Percentiles rank a stretch among this genome's conserved stretches.
phyloP scores from a whole-genome alignment of 108 stramenopile species.

The Bacterosira constricta region DNA sequence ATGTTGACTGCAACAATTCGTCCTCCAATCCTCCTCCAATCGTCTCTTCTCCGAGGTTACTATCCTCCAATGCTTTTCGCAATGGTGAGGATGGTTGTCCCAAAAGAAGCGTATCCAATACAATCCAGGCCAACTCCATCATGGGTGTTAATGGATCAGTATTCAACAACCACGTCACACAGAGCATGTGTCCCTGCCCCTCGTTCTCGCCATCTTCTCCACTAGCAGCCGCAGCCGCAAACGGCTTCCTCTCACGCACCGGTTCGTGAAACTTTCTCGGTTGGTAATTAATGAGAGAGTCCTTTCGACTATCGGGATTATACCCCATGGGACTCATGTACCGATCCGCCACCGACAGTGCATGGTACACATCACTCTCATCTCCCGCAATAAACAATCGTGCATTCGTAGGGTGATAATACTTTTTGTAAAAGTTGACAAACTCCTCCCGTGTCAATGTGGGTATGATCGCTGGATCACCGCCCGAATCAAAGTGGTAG shows the following conservation, averaged over 20 bases:
- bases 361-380: conserved; percentile 72
- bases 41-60: conserved; percentile 51
- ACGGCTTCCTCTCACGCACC: conserved; percentile 32
- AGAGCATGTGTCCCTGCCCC: conserved; percentile 63
- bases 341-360: conserved; percentile 50
- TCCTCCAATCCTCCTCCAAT: conserved; percentile 73
- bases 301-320: conserved; percentile 39
- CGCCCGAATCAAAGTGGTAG: conserved; percentile 84
- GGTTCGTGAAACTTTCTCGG: conserved; percentile 44
- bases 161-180: conserved; percentile 89
- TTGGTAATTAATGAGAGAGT: conserved; percentile 51
- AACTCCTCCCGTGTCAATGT: conserved; percentile 81
- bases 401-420: conserved; percentile 95
- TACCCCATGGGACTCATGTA: conserved; percentile 67
- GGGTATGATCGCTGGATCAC: conserved; percentile 89
- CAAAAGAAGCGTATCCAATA: conserved; percentile 81
- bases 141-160: conserved; percentile 64
- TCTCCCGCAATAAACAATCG: conserved; percentile 92
- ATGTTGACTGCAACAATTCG: conserved; percentile 71
- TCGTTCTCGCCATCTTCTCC: conserved; percentile 19
- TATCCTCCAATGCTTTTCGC: conserved; percentile 49
- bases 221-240: conserved; percentile 56
- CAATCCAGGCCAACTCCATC: conserved; percentile 74
- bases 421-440: conserved; percentile 80
- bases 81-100: conserved; percentile 73